phyloP scores from a whole-genome alignment of 768 basidiomycete genomes.

The Lactarius hengduanensis region DNA sequence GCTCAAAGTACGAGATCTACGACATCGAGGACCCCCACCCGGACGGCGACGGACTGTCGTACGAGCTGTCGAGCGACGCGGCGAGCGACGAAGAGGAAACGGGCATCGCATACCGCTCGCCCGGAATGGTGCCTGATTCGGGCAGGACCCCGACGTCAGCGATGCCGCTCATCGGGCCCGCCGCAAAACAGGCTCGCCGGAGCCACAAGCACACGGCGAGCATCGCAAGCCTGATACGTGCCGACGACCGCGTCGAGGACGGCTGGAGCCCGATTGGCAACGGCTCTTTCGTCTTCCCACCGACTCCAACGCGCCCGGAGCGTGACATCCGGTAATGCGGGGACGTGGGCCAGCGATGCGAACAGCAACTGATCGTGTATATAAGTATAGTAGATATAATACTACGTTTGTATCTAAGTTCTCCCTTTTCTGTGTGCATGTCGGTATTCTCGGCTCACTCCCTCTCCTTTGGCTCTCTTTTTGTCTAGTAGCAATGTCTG shows the following conservation, averaged over 20 bases:
- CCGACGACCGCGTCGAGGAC: constrained; percentile 76
- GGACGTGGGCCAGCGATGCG: neutral
- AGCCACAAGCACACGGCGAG: constrained; percentile 79
- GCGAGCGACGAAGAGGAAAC: constrained; percentile 65
- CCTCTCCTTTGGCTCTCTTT: neutral
- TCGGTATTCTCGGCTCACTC: constrained; percentile 1
- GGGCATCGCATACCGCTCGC: constrained; percentile 71
- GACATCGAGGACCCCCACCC: constrained; percentile 62
- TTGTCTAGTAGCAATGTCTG: constrained; percentile 9
- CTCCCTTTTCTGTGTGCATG: neutral
- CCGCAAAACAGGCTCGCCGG: constrained; percentile 35
- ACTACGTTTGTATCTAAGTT: constrained; percentile 17
- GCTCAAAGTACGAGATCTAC: constrained; percentile 74
- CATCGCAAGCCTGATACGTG: constrained; percentile 77
- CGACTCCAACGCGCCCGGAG: constrained; percentile 34
- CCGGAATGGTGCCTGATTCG: constrained; percentile 29
- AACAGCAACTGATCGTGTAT: constrained; percentile 3
- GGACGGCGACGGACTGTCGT: constrained; percentile 48
- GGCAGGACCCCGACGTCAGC: constrained; percentile 35
- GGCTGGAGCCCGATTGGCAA: constrained; percentile 74
- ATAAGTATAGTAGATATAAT: constrained; percentile 21
- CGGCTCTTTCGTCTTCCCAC: constrained; percentile 52
- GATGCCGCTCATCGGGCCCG: constrained; percentile 36
- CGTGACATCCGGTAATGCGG: constrained; percentile 5
- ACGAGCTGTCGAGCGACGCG: constrained; percentile 51